Conservation (phyloP, 2,329 filamentous ascomycete species). For the Hypoxylon sp. region DNA sequence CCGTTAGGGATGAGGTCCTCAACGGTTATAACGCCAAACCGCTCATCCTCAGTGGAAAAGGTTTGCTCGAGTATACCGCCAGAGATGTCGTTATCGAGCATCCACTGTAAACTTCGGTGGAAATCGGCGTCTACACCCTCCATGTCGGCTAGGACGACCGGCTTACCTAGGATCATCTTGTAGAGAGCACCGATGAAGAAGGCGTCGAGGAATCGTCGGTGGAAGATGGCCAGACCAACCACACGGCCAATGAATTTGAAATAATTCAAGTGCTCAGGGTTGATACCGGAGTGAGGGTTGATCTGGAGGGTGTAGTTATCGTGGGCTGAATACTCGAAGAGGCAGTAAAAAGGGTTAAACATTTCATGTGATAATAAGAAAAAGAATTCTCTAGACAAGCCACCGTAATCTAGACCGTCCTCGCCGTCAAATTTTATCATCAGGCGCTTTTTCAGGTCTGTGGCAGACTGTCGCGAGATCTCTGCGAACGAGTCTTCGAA, state of each 20-base stretch:
- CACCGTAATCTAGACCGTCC: slow-evolving; percentile 97
- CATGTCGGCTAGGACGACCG: slow-evolving; percentile 94
- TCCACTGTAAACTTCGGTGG: slow-evolving; percentile 97
- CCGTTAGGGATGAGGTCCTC: slow-evolving; percentile 94
- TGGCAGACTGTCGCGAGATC: slow-evolving; percentile 95
- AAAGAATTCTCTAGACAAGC: slow-evolving; percentile 98
- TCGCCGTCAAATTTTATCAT: slow-evolving; percentile 99
- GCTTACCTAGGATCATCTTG: slow-evolving; percentile 98
- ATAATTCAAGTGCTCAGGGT: slow-evolving; percentile 98
- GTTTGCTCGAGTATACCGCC: slow-evolving; percentile 94
- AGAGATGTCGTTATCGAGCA: slow-evolving; percentile 95
- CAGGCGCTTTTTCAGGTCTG: slow-evolving; percentile 95
- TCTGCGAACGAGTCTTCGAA: slow-evolving; percentile 99
- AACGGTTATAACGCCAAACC: slow-evolving; percentile 93
- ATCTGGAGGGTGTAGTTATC: slow-evolving; percentile 99
- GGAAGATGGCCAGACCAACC: slow-evolving; percentile 97
- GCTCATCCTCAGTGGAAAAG: slow-evolving; percentile 96
- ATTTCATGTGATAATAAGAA: slow-evolving; percentile 99
- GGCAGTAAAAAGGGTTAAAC: slow-evolving; percentile 99
- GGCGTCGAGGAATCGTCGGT: slow-evolving; percentile 95
- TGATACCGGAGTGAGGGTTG: slow-evolving; percentile 99
- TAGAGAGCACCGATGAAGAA: slow-evolving; percentile 99
- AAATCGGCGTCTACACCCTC: slow-evolving; percentile 99
- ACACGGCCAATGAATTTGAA: slow-evolving; percentile 99
- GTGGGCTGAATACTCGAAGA: slow-evolving; percentile 99